Percentiles rank a stretch among this genome's conserved stretches.
Conservation (phyloP, 192 early-diverging fungal genomes). For the Coemansia sp. region DNA sequence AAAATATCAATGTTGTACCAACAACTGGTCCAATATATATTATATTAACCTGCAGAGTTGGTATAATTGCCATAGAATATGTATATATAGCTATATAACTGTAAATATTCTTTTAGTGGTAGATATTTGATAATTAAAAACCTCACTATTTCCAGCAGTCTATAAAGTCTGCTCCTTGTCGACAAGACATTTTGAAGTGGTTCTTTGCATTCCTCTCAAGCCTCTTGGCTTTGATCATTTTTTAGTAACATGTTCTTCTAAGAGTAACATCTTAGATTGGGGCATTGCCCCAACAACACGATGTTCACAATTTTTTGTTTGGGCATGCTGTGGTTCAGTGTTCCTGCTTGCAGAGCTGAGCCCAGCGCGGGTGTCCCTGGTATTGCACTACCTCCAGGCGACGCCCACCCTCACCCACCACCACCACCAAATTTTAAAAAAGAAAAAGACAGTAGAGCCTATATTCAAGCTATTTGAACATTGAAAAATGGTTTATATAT, state of each 20-base stretch:
- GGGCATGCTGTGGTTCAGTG: constrained; percentile 25
- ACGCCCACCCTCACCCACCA: constrained; percentile 28
- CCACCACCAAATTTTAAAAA: constrained; percentile 6
- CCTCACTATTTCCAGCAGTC: not conserved
- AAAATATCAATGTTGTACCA: too few relatives aligned
- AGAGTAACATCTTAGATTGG: constrained; percentile 42
- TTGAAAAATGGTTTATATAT: too few relatives aligned
- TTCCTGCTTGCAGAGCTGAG: constrained; percentile 46
- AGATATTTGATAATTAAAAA: too few relatives aligned
- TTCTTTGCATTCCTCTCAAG: constrained; percentile 31
- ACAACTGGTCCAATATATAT: too few relatives aligned
- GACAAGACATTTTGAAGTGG: constrained; percentile 6
- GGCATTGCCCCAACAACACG: constrained; percentile 23
- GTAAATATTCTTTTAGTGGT: too few relatives aligned
- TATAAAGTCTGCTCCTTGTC: not conserved
- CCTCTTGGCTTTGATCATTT: constrained; percentile 34
- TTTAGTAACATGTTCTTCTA: constrained; percentile 43
- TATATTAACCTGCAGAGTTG: too few relatives aligned
- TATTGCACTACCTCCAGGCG: constrained; percentile 50
- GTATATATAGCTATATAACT: too few relatives aligned
- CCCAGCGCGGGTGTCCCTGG: constrained; percentile 43
- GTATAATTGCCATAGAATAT: too few relatives aligned
- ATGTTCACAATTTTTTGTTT: constrained; percentile 47
- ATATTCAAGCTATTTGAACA: too few relatives aligned
- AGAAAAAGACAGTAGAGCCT: not conserved